A percentile compares a stretch with the other conserved stretches of the same genome.
These are phyloP conservation scores for Leucocoprinus sp. DNA, from an alignment of 768 basidiomycete genomes.

Conservation along the genomic window DNA sequence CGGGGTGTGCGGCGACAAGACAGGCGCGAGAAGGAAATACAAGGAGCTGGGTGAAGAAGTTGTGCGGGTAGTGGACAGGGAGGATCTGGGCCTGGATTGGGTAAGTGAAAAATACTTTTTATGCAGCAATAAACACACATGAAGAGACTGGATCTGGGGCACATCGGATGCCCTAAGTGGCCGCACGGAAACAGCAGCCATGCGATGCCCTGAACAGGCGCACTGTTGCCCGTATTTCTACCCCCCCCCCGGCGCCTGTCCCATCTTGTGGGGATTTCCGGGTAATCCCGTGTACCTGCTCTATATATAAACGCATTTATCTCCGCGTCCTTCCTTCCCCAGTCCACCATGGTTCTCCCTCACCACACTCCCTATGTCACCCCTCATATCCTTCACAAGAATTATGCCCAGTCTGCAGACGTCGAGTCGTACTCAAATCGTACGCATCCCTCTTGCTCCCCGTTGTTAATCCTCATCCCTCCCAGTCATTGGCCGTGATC, in stretches of 20 bases:
- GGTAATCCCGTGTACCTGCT: no score
- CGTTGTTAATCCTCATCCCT: conserved; percentile 13
- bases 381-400: conserved; percentile 81
- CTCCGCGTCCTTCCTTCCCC: conserved; percentile 10
- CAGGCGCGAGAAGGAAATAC: conserved; percentile 31
- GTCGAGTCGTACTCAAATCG: conserved; percentile 50
- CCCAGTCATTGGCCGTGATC: conserved; percentile 88
- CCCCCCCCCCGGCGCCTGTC: no score
- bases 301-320: no score
- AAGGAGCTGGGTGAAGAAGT: conserved; percentile 41
- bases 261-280: no score
- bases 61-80: conserved; percentile 31
- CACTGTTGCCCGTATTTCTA: no score
- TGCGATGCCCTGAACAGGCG: neutral
- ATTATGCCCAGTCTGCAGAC: conserved; percentile 73
- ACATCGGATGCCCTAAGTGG: conserved; percentile 29
- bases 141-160: conserved; percentile 27
- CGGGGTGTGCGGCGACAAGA: conserved; percentile 30
- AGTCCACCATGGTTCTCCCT: conserved; percentile 51
- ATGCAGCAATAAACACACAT: conserved; percentile 29
- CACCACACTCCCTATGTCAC: conserved; percentile 81
- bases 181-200: conserved; percentile 18
- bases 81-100: conserved; percentile 25
- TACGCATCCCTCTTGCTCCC: conserved; percentile 26
- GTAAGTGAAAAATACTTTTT: no score